Evolutionary conservation across 352 stramenopile species (phyloP), one percentile per base, ranked within the genome.

Genomic region (Thraustochytrium sp.): DNA sequence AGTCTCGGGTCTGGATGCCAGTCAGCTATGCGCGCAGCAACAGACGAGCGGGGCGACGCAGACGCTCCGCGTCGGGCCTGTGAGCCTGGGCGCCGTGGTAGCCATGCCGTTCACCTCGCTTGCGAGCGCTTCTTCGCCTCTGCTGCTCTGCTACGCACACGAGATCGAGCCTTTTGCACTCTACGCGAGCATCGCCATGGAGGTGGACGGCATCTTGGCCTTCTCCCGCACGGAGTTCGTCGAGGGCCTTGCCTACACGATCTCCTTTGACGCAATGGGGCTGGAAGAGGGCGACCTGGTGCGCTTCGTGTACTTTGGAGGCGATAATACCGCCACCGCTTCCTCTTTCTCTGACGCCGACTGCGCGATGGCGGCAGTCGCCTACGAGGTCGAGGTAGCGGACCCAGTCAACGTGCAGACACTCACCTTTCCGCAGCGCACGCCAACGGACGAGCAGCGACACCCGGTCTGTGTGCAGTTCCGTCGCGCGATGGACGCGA

Each of bases 101-200:
- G 11, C 62, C 9, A 4, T 75, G 11, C 3, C 3, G 8, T 75
- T 75, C 5, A 0, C 62, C 36, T 13, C 38, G 26, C 38, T 26
- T n/a, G n/a, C n/a, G 11, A 75, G n/a, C 29, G 11, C 23, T 29
- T 16, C 38, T 0, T 13, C 16, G 29, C 37, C 62, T 21, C 53
- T 48, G 0, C n/a, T 75, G 38, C 31, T 75, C 23, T 75, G 62
- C 62, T 75, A 75, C 29, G 29, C 62, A 2, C 62, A 75, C 62
- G 62, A 54, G 40, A 44, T 49, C 13, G 62, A 75, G 44, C 62
- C 62, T 23, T 75, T 56, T 54, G 37, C 36, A 3, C 38, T 75
- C 3, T 75, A 75, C 29, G 2, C 18, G 11, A 26, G 26, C 3
- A 18, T 75, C 2, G 5, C 16, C 16, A 75, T 75, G 62, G 16